Conservation (phyloP, 768 basidiomycete species). For the Melanogaster broomeanus region DNA sequence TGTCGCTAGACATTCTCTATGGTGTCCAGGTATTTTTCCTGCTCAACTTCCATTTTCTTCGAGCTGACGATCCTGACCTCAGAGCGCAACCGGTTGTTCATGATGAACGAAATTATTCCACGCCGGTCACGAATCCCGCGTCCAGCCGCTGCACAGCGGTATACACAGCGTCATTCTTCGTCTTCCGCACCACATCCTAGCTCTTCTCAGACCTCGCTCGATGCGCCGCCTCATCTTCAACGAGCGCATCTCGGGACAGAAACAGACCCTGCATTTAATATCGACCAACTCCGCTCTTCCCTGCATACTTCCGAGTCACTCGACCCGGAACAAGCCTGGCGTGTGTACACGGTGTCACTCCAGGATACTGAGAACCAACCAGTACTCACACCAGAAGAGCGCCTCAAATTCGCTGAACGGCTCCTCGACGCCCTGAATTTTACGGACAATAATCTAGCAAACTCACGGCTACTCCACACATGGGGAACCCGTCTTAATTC, state of each 20-base stretch:
- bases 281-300: conserved; percentile 19
- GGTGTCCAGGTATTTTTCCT: conserved; percentile 45
- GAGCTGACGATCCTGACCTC: conserved; percentile 8
- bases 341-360: conserved; percentile 30
- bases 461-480: conserved; percentile 22
- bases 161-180: conserved; percentile 23
- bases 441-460: conserved; percentile 10
- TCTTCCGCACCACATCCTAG: conserved; percentile 14
- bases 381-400: conserved; percentile 22
- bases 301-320: conserved; percentile 22
- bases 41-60: background rate
- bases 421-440: conserved; percentile 17
- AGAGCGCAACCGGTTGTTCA: conserved; percentile 38
- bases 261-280: background rate
- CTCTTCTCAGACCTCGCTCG: conserved; percentile 6
- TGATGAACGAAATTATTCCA: conserved; percentile 38
- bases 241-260: conserved; percentile 4
- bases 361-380: conserved; percentile 8
- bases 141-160: conserved; percentile 14
- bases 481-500: conserved; percentile 42
- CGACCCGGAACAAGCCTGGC: conserved; percentile 43
- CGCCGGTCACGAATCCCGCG: conserved; percentile 20
- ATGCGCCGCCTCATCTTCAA: conserved; percentile 2
- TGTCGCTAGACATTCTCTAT: conserved; percentile 46
- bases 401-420: conserved; percentile 28